Evolutionary conservation across 805 yeast genomes (phyloP).

Genomic region (Nakazawaea siamensis): DNA sequence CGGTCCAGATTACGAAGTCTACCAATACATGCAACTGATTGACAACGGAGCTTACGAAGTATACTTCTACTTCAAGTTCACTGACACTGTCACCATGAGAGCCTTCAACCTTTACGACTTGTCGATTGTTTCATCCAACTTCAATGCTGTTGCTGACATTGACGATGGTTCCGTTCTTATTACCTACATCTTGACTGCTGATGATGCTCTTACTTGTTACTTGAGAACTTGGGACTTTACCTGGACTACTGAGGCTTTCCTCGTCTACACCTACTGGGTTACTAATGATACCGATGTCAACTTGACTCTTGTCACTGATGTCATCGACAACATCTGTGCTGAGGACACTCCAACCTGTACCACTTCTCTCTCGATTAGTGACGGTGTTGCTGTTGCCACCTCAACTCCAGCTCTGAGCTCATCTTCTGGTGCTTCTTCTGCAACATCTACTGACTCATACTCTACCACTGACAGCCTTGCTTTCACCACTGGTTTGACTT

Average conservation of each 20-base stretch:
- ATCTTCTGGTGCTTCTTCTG: no score
- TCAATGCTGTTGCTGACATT: background rate
- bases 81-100: background rate
- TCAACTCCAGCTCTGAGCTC: no score
- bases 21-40: constrained; percentile 1
- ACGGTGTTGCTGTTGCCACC: no score
- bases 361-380: no score
- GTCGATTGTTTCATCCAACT: background rate
- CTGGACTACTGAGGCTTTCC: background rate
- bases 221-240: constrained; percentile 4
- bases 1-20: constrained; percentile 3
- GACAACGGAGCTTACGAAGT: constrained; percentile 1
- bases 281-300: background rate
- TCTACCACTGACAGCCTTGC: background rate
- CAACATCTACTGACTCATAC: no score
- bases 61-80: constrained; percentile 3
- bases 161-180: background rate
- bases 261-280: background rate
- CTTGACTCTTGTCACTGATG: no score
- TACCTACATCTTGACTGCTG: constrained; percentile 1
- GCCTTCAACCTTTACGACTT: constrained; percentile 1
- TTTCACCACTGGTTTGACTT: background rate
- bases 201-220: constrained; percentile 1
- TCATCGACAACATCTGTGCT: no score
- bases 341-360: no score